Evolutionary conservation across 768 basidiomycete species (phyloP).

Genomic region (Naematelia aurantialba): DNA sequence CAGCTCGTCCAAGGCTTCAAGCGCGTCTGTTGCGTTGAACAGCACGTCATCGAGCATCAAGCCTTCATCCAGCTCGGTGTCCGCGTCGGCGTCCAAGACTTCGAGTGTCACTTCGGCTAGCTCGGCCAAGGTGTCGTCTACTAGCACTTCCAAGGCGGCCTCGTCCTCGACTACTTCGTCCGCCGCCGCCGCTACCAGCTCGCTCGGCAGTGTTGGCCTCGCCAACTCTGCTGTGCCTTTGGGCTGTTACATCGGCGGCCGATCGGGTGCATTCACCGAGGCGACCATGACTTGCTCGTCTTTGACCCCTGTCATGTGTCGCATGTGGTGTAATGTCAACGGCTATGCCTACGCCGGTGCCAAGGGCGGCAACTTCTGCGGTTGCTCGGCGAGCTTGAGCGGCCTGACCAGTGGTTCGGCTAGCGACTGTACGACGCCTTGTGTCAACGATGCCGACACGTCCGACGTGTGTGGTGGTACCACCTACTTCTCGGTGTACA

Average conservation of each 20-base stretch:
- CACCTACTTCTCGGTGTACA: constrained; percentile 17
- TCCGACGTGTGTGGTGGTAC: constrained; percentile 15
- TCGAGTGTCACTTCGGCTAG: not conserved
- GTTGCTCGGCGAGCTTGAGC: constrained; percentile 19
- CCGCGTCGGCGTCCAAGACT: not conserved
- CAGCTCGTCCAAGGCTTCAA: not conserved
- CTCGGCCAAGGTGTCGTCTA: not conserved
- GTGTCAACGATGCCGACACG: constrained; percentile 12
- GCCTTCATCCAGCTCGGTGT: not conserved
- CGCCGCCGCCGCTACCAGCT: not conserved
- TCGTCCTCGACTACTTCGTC: constrained; percentile 10
- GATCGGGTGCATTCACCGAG: constrained; percentile 5
- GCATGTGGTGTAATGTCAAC: constrained; percentile 36
- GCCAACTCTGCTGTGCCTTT: not conserved
- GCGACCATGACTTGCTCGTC: constrained; percentile 23
- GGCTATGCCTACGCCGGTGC: constrained; percentile 26
- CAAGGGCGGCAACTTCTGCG: constrained; percentile 28
- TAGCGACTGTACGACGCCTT: constrained; percentile 9
- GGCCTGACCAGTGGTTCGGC: constrained; percentile 7
- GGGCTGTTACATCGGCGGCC: constrained; percentile 25
- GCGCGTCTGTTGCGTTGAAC: too few species aligned
- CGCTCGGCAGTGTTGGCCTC: not conserved
- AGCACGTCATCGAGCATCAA: constrained; percentile 13
- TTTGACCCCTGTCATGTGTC: constrained; percentile 31
- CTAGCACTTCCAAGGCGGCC: not conserved